A percentile compares a stretch with the other conserved stretches of the same genome.
Conservation (phyloP, 208 protist genomes). For the Perkinsela sp. region DNA sequence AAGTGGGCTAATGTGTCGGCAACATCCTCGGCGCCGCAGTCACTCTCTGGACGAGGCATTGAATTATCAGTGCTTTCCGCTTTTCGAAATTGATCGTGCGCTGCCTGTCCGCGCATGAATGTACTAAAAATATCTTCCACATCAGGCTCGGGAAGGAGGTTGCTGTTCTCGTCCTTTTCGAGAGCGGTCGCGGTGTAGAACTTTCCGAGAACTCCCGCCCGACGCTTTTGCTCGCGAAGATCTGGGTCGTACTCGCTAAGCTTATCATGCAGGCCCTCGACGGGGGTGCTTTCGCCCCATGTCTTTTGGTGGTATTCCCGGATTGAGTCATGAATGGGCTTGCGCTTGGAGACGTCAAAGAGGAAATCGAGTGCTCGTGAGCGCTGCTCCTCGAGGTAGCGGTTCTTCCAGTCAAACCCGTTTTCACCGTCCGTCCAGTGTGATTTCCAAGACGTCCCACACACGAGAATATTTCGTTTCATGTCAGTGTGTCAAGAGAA, state of each 20-base stretch:
- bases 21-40: neutral
- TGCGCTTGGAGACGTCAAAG: neutral
- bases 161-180: neutral
- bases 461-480: too few relatives aligned
- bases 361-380: neutral
- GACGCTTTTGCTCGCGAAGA: neutral
- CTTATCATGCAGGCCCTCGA: neutral
- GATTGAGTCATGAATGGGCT: neutral
- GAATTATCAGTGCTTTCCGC: neutral
- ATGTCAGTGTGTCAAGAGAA: too few relatives aligned
- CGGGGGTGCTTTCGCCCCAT: neutral
- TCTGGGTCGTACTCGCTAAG: neutral
- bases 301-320: neutral
- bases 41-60: neutral
- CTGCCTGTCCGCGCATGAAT: neutral
- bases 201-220: neutral
- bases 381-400: slow-evolving; percentile 1
- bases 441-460: neutral
- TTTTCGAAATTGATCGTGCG: neutral
- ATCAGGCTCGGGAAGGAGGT: neutral
- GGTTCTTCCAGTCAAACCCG: slow-evolving; percentile 1
- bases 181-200: neutral
- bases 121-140: neutral
- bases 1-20: neutral
- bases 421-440: neutral